Evolutionary conservation across 2,329 filamentous ascomycete species (phyloP), one percentile per base, ranked within the genome.

Genomic region (Aureobasidium sp.): DNA sequence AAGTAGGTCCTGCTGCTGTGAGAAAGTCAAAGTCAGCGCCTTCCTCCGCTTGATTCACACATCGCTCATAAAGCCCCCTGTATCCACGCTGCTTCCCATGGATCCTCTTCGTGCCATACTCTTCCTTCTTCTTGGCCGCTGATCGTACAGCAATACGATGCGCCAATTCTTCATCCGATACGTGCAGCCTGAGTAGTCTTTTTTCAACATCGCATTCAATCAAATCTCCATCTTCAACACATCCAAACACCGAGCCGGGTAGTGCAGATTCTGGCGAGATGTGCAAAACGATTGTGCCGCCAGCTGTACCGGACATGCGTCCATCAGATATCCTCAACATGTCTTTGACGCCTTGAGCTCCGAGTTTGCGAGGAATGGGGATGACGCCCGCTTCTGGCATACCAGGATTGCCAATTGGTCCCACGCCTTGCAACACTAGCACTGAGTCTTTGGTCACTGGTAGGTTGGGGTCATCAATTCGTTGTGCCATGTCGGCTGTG

Each of bases 11-110:
- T 42, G 37, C 36, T 21, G 70, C 69, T 9, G 68, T 84, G 59
- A 87, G 70, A 62, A 87, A 86, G 64, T 83, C 83, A 71, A 87
- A 86, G 68, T 87, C 83, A 0, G 78, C 82, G 0, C 84, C 84
- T 2, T 77, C 67, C 64, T 86, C 77, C 0, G 84, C 84, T 69
- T 86, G 83, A 21, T 83, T 85, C 0, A 86, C 84, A 16, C 75
- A 76, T 6, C 82, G 73, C 76, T 84, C 78, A 68, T 85, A 87
- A 52, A 87, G 67, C 0, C 83, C 83, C 1, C 81, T 72, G 70
- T 86, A 87, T 0, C 84, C 84, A 66, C 83, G 77, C 66, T 74
- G 15, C 9, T 36, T 50, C 7, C 55, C 44, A 7, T 8, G 8
- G 5, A 49, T 59, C 21, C 64, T 59, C 69, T 68, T 16, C 69